Evolutionary conservation across 345 rosid genomes (phyloP).

Genomic region (Citropsis articulata): DNA sequence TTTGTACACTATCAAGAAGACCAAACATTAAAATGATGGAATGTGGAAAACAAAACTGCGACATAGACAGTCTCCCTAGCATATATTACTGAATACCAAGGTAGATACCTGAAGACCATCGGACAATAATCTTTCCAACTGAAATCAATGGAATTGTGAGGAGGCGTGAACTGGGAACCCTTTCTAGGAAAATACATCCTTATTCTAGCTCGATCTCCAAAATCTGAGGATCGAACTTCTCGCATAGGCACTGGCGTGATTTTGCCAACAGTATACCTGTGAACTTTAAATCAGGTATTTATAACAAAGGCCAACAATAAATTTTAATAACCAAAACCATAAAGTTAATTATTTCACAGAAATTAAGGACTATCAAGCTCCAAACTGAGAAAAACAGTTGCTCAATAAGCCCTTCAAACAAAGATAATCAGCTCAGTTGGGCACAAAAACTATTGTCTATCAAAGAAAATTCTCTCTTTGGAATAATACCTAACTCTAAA

Average conservation of each 20-base stretch:
- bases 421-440: neutral
- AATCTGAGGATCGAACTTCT: constrained; percentile 86
- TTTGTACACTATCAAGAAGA: neutral
- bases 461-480: neutral
- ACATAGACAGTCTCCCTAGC: neutral
- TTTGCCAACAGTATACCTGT: constrained; percentile 95
- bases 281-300: constrained; percentile 37
- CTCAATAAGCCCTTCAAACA: neutral
- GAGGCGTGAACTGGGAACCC: constrained; percentile 92
- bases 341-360: neutral
- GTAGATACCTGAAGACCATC: constrained; percentile 88
- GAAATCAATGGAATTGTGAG: constrained; percentile 80
- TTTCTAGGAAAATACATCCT: constrained; percentile 81
- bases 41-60: neutral
- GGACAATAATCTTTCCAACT: constrained; percentile 98
- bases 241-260: constrained; percentile 90
- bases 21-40: neutral
- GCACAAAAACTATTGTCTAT: neutral
- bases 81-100: constrained; percentile 2
- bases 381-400: neutral
- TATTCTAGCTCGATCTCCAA: constrained; percentile 91
- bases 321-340: neutral
- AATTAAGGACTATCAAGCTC: neutral
- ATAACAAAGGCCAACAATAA: constrained; percentile 4
- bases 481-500: neutral